These are phyloP conservation scores for Trichosporon inkin DNA, from an alignment of 1,284 basidiomycete species.

Conservation along the genomic window DNA sequence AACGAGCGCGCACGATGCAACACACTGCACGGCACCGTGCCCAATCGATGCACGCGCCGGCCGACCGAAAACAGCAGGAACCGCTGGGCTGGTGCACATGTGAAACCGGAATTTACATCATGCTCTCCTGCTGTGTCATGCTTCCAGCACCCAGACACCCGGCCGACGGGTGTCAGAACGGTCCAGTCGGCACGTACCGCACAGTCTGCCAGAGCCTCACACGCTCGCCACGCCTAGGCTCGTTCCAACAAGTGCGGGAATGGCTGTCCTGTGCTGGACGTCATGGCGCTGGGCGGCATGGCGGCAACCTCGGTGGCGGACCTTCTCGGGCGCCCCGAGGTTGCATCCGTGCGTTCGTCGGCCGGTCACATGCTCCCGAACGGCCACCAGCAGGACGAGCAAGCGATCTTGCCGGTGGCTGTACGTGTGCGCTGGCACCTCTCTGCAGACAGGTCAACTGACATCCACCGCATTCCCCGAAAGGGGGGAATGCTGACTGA, in stretches of 20 bases:
- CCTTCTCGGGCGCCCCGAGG: too few species aligned
- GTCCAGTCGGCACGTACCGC: too few species aligned
- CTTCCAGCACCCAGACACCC: background rate
- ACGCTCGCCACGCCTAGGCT: too few species aligned
- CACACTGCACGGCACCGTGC: background rate
- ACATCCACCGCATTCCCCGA: background rate
- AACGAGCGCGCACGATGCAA: background rate
- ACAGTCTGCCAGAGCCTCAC: too few species aligned
- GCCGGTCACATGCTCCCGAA: slow-evolving; percentile 2
- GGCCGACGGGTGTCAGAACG: too few species aligned
- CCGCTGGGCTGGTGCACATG: background rate
- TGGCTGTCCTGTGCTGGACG: too few species aligned
- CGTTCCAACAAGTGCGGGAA: too few species aligned
- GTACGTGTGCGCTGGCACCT: background rate
- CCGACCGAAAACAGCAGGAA: background rate
- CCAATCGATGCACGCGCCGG: slow-evolving; percentile 1
- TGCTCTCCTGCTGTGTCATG: slow-evolving; percentile 4
- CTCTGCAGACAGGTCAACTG: background rate
- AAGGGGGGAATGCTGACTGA: background rate
- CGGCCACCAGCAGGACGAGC: background rate
- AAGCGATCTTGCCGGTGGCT: background rate
- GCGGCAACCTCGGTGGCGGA: too few species aligned
- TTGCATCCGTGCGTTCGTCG: background rate
- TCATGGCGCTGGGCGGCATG: too few species aligned
- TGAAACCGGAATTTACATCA: slow-evolving; percentile 7